These are phyloP conservation scores for Saksenaea vasiformis DNA, from an alignment of 371 early-diverging fungal species.

Conservation along the genomic window DNA sequence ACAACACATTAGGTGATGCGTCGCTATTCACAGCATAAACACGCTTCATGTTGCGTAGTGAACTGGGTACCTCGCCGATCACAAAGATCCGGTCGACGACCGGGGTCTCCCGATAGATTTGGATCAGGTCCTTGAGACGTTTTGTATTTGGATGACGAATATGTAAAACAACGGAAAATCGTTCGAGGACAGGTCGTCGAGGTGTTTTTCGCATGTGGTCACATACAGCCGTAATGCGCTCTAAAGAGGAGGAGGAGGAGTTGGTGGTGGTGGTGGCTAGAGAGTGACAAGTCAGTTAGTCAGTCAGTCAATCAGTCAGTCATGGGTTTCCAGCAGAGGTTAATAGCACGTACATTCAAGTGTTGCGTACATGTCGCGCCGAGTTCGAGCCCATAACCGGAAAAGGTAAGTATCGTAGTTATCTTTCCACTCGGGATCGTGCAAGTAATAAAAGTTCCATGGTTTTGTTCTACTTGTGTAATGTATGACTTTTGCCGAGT, in stretches of 20 bases:
- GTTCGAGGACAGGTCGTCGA: not conserved
- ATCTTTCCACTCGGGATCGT: constrained; percentile 35
- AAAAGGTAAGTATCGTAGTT: constrained; percentile 37
- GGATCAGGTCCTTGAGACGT: constrained; percentile 7
- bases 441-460: constrained; percentile 35
- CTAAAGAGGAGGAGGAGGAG: too few relatives aligned
- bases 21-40: not conserved
- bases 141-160: not conserved
- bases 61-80: not conserved
- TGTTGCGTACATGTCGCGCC: constrained; percentile 11
- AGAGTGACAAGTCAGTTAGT: too few relatives aligned
- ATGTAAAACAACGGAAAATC: constrained; percentile 21
- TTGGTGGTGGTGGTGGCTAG: too few relatives aligned
- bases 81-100: constrained; percentile 18
- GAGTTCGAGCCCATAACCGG: constrained; percentile 24
- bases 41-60: not conserved
- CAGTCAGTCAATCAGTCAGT: too few relatives aligned
- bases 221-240: too few relatives aligned
- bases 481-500: constrained; percentile 33
- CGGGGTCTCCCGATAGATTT: constrained; percentile 7
- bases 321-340: too few relatives aligned
- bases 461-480: constrained; percentile 42
- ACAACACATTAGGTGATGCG: constrained; percentile 22
- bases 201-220: too few relatives aligned
- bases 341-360: not conserved